These are phyloP conservation scores for Mycena capillaripes DNA, from an alignment of 768 basidiomycete species.

Conservation along the genomic window DNA sequence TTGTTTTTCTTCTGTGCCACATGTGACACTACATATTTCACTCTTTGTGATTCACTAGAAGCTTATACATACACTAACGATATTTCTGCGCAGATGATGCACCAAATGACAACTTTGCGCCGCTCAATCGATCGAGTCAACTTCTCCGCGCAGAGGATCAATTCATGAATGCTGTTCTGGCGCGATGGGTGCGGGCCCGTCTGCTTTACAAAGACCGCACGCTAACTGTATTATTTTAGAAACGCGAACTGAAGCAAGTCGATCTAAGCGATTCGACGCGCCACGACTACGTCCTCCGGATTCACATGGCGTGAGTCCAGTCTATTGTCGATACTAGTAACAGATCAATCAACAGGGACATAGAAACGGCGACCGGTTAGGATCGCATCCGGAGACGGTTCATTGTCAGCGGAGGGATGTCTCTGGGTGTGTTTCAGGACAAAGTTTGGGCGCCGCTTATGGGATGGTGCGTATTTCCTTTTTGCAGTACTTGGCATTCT, in stretches of 20 bases:
- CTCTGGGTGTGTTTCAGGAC: conserved; percentile 43
- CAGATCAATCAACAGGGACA: conserved; percentile 21
- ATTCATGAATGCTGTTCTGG: conserved; percentile 39
- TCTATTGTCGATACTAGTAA: conserved; percentile 10
- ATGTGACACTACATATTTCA: not conserved
- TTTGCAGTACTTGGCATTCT: conserved; percentile 1
- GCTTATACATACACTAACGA: conserved; percentile 13
- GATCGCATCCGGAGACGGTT: conserved; percentile 41
- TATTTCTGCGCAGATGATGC: conserved; percentile 34
- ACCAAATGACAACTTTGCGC: conserved; percentile 37
- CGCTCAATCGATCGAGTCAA: conserved; percentile 27
- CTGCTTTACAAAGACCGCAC: conserved; percentile 5
- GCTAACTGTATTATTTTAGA: conserved; percentile 27
- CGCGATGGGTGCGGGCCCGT: conserved; percentile 34
- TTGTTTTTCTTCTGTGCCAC: not conserved
- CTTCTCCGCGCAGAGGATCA: conserved; percentile 39
- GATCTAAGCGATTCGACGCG: conserved; percentile 39
- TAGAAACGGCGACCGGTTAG: conserved; percentile 31
- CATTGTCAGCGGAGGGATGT: conserved; percentile 44
- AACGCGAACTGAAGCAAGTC: conserved; percentile 37
- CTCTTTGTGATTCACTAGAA: conserved; percentile 16
- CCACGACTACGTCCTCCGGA: conserved; percentile 40
- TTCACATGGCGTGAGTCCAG: conserved; percentile 35
- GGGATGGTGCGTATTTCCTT: conserved; percentile 39
- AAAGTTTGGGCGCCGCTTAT: conserved; percentile 44